Evolutionary conservation across 495 filamentous ascomycete genomes (phyloP), one percentile per base, ranked within the genome.

Genomic region (Penicillium desertorum): DNA sequence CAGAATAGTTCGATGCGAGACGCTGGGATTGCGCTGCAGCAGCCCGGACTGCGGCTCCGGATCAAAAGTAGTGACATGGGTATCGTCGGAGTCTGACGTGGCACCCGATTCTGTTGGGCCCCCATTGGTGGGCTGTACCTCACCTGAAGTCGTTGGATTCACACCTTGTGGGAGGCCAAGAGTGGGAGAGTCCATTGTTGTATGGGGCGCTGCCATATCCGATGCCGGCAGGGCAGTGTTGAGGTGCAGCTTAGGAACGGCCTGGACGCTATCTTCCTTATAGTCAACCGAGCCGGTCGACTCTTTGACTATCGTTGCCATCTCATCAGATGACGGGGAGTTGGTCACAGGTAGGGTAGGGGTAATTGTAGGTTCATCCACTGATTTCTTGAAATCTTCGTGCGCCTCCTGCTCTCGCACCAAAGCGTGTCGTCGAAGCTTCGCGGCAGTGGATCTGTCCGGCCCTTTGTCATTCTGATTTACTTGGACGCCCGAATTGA

Each of bases 11-110:
- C 73, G 72, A 54, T 79, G 75, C 17, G 72, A 74, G n/a, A 52
- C 16, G 14, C 51, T 65, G 45, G 63, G 61, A 47, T 66, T 71
- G n/a, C 69, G 69, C 23, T 65, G 58, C 20, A 75, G 67, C 2
- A 83, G 71, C n/a, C 86, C 83, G 3, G 77, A 80, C 63, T 90
- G 88, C 41, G 84, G 83, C 49, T 91, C 88, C 30, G 77, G 79
- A 54, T 91, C 88, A 61, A 90, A 88, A 57, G 83, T 79, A 7
- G 85, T 89, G n/a, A 79, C 79, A 46, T 81, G 83, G 19, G 82
- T 81, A 8, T 79, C 81, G n/a, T 67, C 73, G 10, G 88, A 79
- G 22, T 60, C 68, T 10, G 72, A 65, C 4, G 76, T 78, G 27
- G 72, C 42, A 4, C 74, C 70, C 8, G 77, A 78, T 3, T 59